Evolutionary conservation across 805 yeast species (phyloP), one percentile per base, ranked within the genome.

Genomic region (Saturnispora serradocipensis): DNA sequence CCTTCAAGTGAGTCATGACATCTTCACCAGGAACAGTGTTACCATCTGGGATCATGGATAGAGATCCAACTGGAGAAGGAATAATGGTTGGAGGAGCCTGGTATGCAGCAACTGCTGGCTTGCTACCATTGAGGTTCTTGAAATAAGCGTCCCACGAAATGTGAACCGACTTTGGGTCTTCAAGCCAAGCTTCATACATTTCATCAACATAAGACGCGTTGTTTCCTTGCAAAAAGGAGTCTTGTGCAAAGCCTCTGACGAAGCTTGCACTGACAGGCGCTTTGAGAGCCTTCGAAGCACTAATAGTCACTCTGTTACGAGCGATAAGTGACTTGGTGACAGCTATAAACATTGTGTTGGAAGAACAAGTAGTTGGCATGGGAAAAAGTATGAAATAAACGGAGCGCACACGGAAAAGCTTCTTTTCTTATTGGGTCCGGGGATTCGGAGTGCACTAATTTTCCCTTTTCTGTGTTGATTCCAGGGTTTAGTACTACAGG

Each of bases 141-240:
- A 93, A 93, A 73, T 93, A 93, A 7, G 96, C 90, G 67, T 88
- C 85, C 99, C 99, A 93, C 24, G 97, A 90, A 40, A 82, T 84
- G 69, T 93, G 99, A 43, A 93, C 99, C 50, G 91, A 81, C 43
- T 74, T 56, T 30, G 98, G 99, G 67, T 93, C 99, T 58, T 80
- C 69, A 63, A 81, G 78, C 98, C 98, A 93, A 48, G 96, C 90
- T 57, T 81, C 81, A 71, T 89, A 93, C 99, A 93, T 93, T 74
- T 93, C 97, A 70, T 93, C 99, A 61, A 93, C 86, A 70, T 93
- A 93, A 63, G 82, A 82, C 56, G 96, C 93, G 69, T 87, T 87
- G 67, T 82, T 81, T 54, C 93, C 80, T 59, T 86, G 86, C 59
- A 90, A 72, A 69, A 93, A 93, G 42, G 81, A 76, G 71, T 93